These are phyloP conservation scores for Neurospora sp. DNA, from an alignment of 2,329 filamentous ascomycete species.

Conservation along the genomic window DNA sequence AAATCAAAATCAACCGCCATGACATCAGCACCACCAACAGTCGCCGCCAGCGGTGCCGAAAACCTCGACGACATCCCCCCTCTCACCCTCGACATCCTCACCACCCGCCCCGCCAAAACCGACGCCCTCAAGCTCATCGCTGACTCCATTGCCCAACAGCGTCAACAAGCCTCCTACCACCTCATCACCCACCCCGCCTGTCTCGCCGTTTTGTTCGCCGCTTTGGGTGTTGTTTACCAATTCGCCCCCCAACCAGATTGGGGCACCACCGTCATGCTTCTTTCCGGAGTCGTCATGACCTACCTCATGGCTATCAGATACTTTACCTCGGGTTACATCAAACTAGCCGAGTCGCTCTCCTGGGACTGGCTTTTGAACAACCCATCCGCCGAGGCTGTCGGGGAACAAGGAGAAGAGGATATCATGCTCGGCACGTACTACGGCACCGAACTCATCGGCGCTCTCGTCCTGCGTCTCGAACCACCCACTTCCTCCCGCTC, in stretches of 20 bases:
- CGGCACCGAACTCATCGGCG: slow-evolving; percentile 59
- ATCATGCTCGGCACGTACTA: slow-evolving; percentile 56
- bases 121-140: slow-evolving; percentile 64
- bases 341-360: slow-evolving; percentile 48
- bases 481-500: slow-evolving; percentile 17
- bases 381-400: neutral
- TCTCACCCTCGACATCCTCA: slow-evolving; percentile 50
- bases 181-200: slow-evolving; percentile 52
- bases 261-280: slow-evolving; percentile 45
- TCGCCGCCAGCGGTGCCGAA: slow-evolving; percentile 18
- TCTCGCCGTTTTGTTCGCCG: slow-evolving; percentile 35
- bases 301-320: slow-evolving; percentile 53
- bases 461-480: slow-evolving; percentile 58
- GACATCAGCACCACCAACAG: slow-evolving; percentile 4
- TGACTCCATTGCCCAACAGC: slow-evolving; percentile 75
- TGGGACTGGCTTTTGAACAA: slow-evolving; percentile 48
- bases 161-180: slow-evolving; percentile 52
- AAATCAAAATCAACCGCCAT: neutral
- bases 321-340: slow-evolving; percentile 50
- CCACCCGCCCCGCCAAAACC: slow-evolving; percentile 48
- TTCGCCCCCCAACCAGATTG: slow-evolving; percentile 18
- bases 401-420: slow-evolving; percentile 32
- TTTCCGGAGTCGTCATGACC: slow-evolving; percentile 51
- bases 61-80: slow-evolving; percentile 45
- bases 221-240: slow-evolving; percentile 35